Conservation (phyloP, 78 protist genomes). For the Dictyostelium brefeldianum region DNA sequence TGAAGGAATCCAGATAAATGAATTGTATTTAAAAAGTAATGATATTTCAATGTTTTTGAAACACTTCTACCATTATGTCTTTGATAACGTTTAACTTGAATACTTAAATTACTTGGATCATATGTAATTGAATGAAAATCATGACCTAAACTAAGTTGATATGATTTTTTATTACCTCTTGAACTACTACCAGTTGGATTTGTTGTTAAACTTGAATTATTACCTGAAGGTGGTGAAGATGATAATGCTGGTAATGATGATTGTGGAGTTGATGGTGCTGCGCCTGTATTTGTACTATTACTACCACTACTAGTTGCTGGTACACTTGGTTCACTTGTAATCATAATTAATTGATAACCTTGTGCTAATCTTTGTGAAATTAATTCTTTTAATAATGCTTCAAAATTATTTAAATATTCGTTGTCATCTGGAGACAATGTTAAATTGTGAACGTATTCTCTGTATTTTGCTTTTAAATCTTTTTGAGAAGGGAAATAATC, state of each 20-base stretch:
- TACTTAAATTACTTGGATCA: conserved; percentile 54
- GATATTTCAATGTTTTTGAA: conserved; percentile 26
- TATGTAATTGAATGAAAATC: conserved; percentile 77
- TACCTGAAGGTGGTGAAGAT: not conserved
- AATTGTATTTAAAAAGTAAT: conserved; percentile 42
- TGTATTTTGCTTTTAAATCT: conserved; percentile 62
- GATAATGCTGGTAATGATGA: not conserved
- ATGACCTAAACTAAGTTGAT: conserved; percentile 69
- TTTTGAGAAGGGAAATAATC: conserved; percentile 75
- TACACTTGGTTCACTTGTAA: not conserved
- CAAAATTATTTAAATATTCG: conserved; percentile 68
- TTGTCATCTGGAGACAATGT: conserved; percentile 62
- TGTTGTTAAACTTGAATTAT: not conserved
- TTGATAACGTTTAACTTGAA: conserved; percentile 82
- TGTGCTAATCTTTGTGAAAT: conserved; percentile 80
- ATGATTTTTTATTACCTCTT: conserved; percentile 3
- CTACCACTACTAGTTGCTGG: not conserved
- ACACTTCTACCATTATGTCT: conserved; percentile 17
- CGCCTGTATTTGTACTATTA: not conserved
- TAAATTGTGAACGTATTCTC: conserved; percentile 62
- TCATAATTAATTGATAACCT: conserved; percentile 78
- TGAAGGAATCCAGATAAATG: conserved; percentile 15
- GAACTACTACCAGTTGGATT: not conserved
- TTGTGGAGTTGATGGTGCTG: not conserved
- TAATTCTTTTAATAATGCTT: conserved; percentile 66